Conservation (phyloP, 2,329 filamentous ascomycete genomes). For the Phialemonium atrogriseum region DNA sequence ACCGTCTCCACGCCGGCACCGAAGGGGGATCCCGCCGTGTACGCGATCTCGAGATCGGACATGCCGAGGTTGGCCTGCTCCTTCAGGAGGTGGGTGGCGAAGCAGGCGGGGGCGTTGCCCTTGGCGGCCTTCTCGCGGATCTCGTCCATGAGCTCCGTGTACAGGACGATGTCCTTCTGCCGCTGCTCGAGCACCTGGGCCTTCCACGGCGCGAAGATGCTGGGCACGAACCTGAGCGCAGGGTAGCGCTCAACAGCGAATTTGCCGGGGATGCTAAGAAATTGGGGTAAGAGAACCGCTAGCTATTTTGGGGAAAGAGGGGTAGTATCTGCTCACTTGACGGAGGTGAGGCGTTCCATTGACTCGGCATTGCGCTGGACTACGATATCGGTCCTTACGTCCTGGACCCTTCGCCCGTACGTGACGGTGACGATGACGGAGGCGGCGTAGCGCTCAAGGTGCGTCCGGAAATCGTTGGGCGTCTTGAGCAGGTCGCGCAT, state of each 20-base stretch:
- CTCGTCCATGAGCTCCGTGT: constrained; percentile 31
- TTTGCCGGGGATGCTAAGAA: constrained; percentile 23
- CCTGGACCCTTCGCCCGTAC: constrained; percentile 27
- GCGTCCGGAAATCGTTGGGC: constrained; percentile 21
- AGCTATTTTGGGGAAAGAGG: not conserved
- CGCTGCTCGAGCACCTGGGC: constrained; percentile 25
- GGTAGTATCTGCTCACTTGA: constrained; percentile 24
- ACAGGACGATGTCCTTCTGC: constrained; percentile 24
- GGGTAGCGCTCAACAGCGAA: constrained; percentile 33
- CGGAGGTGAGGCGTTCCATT: constrained; percentile 31
- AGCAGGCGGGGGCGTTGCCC: constrained; percentile 28
- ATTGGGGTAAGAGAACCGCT: constrained; percentile 3
- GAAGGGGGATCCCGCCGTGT: constrained; percentile 34
- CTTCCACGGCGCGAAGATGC: constrained; percentile 31
- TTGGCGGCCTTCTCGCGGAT: constrained; percentile 23
- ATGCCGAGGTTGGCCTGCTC: constrained; percentile 31
- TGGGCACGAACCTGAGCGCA: constrained; percentile 27
- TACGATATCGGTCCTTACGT: constrained; percentile 26
- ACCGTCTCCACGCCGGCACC: constrained; percentile 35
- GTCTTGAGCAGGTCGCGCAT: constrained; percentile 26
- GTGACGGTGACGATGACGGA: constrained; percentile 34
- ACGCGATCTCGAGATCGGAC: constrained; percentile 32
- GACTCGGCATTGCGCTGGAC: constrained; percentile 29
- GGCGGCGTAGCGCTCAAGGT: constrained; percentile 28
- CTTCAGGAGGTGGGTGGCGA: constrained; percentile 32